A percentile compares a stretch with the other conserved stretches of the same genome.
These are phyloP conservation scores for Albizia julibrissin DNA, from an alignment of 306 rosid genomes.

Conservation along the genomic window DNA sequence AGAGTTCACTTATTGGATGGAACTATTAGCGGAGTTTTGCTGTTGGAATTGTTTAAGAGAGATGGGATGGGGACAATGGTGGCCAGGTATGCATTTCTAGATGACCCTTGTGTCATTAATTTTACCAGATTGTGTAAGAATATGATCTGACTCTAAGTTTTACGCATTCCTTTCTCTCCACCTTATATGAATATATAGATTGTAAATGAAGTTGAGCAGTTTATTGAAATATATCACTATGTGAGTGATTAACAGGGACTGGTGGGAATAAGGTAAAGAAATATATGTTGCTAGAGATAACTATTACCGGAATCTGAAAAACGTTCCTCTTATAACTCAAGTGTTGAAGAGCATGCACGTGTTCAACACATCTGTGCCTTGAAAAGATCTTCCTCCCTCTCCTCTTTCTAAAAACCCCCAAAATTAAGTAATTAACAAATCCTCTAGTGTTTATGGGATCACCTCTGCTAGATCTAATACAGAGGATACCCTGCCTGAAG, in stretches of 20 bases:
- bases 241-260: not conserved
- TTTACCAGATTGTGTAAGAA: conserved; percentile 6
- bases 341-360: conserved; percentile 1
- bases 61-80: conserved; percentile 99
- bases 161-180: conserved; percentile 15
- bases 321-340: not conserved
- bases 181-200: conserved; percentile 2
- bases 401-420: not conserved
- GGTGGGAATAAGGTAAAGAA: not conserved
- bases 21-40: conserved; percentile 83
- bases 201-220: not conserved
- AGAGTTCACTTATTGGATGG: conserved; percentile 98
- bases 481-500: not conserved
- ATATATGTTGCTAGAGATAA: not conserved
- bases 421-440: conserved; percentile 15
- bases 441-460: not conserved
- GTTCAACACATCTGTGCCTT: conserved; percentile 1
- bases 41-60: conserved; percentile 93
- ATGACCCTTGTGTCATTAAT: not conserved
- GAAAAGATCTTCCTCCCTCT: conserved; percentile 1
- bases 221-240: conserved; percentile 9
- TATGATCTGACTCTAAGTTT: conserved; percentile 22
- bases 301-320: not conserved
- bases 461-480: not conserved
- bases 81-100: conserved; percentile 74